These are phyloP conservation scores for Cymbidium sinense DNA, from an alignment of 106 monocot species.

Conservation along the genomic window DNA sequence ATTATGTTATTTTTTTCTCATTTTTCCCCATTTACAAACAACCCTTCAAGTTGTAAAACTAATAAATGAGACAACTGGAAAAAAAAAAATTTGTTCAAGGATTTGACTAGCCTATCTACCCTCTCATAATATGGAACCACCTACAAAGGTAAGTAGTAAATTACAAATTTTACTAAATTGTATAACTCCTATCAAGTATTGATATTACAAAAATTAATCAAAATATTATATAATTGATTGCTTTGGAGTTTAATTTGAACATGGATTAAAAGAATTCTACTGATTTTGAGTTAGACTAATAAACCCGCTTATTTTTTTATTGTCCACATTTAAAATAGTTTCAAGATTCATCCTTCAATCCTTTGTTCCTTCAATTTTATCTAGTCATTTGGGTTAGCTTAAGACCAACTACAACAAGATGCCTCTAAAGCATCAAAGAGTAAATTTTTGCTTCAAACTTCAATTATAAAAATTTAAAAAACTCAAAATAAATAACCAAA, in stretches of 20 bases:
- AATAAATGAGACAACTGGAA: background rate
- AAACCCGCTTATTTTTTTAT: too few species aligned
- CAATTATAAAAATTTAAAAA: too few species aligned
- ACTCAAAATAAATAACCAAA: too few species aligned
- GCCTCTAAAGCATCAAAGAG: background rate
- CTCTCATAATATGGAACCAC: background rate
- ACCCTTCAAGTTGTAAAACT: background rate
- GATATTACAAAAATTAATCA: background rate
- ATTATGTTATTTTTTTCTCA: background rate
- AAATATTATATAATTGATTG: too few species aligned
- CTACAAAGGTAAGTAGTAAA: background rate
- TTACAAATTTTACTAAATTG: too few species aligned
- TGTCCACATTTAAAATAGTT: too few species aligned
- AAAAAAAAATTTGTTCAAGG: too few species aligned
- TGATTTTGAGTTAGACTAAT: too few species aligned
- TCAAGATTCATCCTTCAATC: too few species aligned
- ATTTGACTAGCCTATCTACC: background rate
- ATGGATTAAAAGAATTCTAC: too few species aligned
- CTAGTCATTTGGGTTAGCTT: background rate
- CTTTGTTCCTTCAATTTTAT: too few species aligned
- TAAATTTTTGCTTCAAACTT: background rate
- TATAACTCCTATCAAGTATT: background rate
- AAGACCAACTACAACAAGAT: background rate
- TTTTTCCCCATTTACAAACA: background rate
- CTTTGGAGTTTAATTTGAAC: too few species aligned